Evolutionary conservation across 805 yeast genomes (phyloP), one percentile per base, ranked within the genome.

Genomic region (Cyberlindnera euphorbiae): DNA sequence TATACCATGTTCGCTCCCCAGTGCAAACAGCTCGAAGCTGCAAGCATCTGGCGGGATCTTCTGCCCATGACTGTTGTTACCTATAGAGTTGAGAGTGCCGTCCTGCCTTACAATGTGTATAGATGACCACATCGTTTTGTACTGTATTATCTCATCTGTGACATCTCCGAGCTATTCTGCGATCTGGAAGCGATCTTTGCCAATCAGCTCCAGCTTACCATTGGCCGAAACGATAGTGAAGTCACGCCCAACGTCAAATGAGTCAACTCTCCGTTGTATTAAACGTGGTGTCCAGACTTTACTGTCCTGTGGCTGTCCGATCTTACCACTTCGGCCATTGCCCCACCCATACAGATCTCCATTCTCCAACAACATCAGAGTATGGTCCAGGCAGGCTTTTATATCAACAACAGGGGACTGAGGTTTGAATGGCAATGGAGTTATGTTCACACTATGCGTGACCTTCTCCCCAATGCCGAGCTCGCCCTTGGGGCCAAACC

Each of bases 1-100:
- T 13, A 88, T 49, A 0, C 93, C 94, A 58, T 90, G 98, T 53
- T 90, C 97, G 56, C 95, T 85, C 0, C 98, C 98, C 6, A 75
- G 69, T 1, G 67, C 64, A 35, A 66, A 63, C 9, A 26, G 28
- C 17, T 5, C 11, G 17, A 13, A 9, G 6, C 16, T 14, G 7
- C 8, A 13, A 5, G 8, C 15, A 11, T 32, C 28, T 14, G 36
- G 41, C 6, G 62, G 58, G 9, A 65, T 66, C 12, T 69, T 42
- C 58, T 90, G 97, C 4, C 81, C 81, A 52, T 84, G 93, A 12
- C 80, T 71, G 52, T 82, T 76, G 58, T 85, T 87, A 0, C 97
- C 97, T 36, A 65, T 45, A 0, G 93, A 78, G 6, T 42, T 16
- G 2, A 78, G 46, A n/a, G 35, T 14, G 13, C 51, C 50, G 1